Percentiles rank a stretch among this genome's conserved stretches.
Conservation (phyloP, 2,329 filamentous ascomycete species). For the Orbilia javanica region DNA sequence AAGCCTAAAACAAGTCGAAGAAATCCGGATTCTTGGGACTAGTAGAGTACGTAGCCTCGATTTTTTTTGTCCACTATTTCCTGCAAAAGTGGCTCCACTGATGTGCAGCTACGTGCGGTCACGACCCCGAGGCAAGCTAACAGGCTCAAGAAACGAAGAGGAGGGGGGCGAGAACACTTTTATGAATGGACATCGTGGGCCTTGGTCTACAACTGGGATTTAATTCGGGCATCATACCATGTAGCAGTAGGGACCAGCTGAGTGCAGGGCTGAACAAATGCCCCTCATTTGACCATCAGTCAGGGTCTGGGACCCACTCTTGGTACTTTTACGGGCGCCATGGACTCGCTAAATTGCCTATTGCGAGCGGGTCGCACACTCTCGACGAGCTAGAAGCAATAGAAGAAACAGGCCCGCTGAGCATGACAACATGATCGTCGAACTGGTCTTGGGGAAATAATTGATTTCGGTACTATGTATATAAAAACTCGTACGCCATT, state of each 20-base stretch:
- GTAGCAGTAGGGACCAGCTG: constrained; percentile 31
- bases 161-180: not conserved
- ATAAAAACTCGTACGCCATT: not conserved
- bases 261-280: constrained; percentile 50
- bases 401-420: constrained; percentile 38
- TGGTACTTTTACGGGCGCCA: not conserved
- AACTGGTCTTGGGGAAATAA: not conserved
- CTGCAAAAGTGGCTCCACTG: constrained; percentile 28
- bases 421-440: constrained; percentile 57
- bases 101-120: constrained; percentile 12
- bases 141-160: not conserved
- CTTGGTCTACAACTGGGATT: not conserved
- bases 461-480: constrained; percentile 1
- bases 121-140: not conserved
- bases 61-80: not conserved
- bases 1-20: not conserved
- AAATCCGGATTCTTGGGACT: constrained; percentile 43
- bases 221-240: not conserved
- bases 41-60: not conserved
- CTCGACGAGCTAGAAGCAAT: constrained; percentile 6
- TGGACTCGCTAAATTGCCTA: constrained; percentile 26
- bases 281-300: constrained; percentile 30
- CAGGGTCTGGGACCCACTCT: constrained; percentile 37
- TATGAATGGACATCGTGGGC: constrained; percentile 13
- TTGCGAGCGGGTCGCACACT: constrained; percentile 40